Evolutionary conservation across 768 basidiomycete genomes (phyloP).

Genomic region (Hirschioporus abietinus): DNA sequence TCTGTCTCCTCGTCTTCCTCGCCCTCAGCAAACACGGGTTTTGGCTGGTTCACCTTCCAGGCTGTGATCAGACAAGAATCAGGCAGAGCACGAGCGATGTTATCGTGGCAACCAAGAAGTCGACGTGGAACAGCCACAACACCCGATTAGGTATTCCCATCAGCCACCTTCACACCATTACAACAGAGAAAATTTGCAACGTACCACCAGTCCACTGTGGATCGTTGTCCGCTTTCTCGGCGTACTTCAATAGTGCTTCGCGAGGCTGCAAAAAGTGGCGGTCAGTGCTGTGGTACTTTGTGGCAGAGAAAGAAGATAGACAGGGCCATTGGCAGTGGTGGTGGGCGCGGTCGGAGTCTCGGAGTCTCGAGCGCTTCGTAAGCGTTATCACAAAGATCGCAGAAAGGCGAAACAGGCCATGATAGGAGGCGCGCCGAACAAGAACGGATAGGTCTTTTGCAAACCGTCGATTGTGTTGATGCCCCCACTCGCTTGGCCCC

Average conservation of each 20-base stretch:
- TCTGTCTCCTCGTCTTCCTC: slow-evolving; percentile 54
- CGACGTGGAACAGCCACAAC: slow-evolving; percentile 35
- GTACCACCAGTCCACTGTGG: slow-evolving; percentile 83
- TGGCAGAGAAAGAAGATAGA: slow-evolving; percentile 4
- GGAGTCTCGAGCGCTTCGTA: neutral
- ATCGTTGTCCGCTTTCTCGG: slow-evolving; percentile 66
- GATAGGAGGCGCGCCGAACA: neutral
- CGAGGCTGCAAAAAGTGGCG: slow-evolving; percentile 62
- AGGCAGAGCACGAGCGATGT: slow-evolving; percentile 27
- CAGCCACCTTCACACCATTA: neutral
- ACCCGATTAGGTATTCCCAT: slow-evolving; percentile 10
- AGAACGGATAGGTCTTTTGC: neutral
- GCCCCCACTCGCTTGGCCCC: neutral
- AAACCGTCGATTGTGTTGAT: neutral
- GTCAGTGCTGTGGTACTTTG: slow-evolving; percentile 7
- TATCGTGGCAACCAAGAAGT: slow-evolving; percentile 30
- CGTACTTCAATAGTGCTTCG: slow-evolving; percentile 94
- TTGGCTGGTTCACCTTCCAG: slow-evolving; percentile 82
- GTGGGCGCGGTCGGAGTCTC: no score
- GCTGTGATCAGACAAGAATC: slow-evolving; percentile 48
- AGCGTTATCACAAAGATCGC: neutral
- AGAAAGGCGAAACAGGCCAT: neutral
- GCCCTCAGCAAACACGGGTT: slow-evolving; percentile 71
- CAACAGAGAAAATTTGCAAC: slow-evolving; percentile 23
- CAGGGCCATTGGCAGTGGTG: neutral